A percentile compares a stretch with the other conserved stretches of the same genome.
Evolutionary conservation across 192 early-diverging fungal genomes (phyloP).

Genomic region (Pilaira anomala): DNA sequence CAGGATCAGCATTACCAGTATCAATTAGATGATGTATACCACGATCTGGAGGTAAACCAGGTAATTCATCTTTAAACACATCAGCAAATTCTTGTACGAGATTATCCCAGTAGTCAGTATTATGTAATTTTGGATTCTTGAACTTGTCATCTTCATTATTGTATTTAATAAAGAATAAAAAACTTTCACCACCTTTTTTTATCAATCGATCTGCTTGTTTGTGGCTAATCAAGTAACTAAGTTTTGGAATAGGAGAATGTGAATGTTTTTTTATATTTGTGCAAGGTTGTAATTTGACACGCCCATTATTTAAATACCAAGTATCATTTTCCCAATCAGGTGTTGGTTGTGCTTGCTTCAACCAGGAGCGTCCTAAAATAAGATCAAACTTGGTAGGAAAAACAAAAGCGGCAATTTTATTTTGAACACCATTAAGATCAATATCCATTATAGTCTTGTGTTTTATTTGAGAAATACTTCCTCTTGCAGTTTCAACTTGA

Average conservation of each 20-base stretch:
- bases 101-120: not conserved
- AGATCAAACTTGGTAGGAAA: not conserved
- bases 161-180: not conserved
- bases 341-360: not conserved
- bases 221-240: not conserved
- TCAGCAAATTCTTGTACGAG: constrained; percentile 18
- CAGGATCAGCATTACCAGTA: constrained; percentile 19
- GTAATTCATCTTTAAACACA: constrained; percentile 22
- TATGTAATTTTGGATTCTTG: not conserved
- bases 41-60: constrained; percentile 27
- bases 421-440: too few relatives aligned
- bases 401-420: too few relatives aligned
- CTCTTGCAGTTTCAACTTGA: too few relatives aligned
- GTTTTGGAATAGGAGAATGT: not conserved
- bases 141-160: not conserved
- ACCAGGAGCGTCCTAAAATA: constrained; percentile 3
- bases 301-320: not conserved
- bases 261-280: not conserved
- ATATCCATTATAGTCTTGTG: too few relatives aligned
- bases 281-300: not conserved
- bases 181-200: not conserved
- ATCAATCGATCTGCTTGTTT: not conserved
- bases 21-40: constrained; percentile 21
- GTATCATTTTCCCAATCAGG: constrained; percentile 6
- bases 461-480: too few relatives aligned